Base-by-base conservation (phyloP, 345 rosid species). In the Camelina hispida region DNA sequence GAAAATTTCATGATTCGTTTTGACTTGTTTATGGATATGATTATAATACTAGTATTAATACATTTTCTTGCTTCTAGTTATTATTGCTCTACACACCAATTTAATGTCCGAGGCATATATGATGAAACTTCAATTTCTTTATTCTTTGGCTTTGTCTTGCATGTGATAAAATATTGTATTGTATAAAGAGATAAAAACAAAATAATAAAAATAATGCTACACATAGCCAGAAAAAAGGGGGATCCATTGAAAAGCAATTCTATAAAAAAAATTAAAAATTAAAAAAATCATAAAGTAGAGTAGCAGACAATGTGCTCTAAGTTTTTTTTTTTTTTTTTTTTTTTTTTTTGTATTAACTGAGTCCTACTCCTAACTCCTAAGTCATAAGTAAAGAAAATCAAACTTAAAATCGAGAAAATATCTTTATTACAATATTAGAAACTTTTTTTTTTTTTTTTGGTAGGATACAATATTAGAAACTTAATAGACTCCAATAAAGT, bases 131-230 rank as follows among this genome's bases (percentile, higher is more conserved):
- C 7, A 69, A 15, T 75, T 60, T 68, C 17, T 28, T 53, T 17
- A 18, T 11, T 62, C 12, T 16, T 62, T 76, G 69, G 69, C 58
- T n/a, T 69, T 62, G 62, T 52, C 68, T 62, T 43, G 51, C 74
- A 76, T 76, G 74, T 76, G 79, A 76, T 32, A 44, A 69, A 62
- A 62, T 34, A 16, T 2, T 69, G 43, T 75, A 43, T 53, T 62
- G 42, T 68, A 52, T 62, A 44, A 52, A 60, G 10, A 61, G 42
- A 68, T 42, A 20, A 22, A 75, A 68, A 68, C 74, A 68, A 51
- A 4, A 51, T 18, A 18, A 51, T 51, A 68, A 67, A 28, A 68
- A 75, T 68, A 60, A 40, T 68, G 38, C 20, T 30, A 34, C 46
- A 7, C 78, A 56, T 57, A 47, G 61, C 61, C 68, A 25, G 15